Evolutionary conservation across 2,329 filamentous ascomycete species (phyloP).

Genomic region (Colletotrichum zoysiae): DNA sequence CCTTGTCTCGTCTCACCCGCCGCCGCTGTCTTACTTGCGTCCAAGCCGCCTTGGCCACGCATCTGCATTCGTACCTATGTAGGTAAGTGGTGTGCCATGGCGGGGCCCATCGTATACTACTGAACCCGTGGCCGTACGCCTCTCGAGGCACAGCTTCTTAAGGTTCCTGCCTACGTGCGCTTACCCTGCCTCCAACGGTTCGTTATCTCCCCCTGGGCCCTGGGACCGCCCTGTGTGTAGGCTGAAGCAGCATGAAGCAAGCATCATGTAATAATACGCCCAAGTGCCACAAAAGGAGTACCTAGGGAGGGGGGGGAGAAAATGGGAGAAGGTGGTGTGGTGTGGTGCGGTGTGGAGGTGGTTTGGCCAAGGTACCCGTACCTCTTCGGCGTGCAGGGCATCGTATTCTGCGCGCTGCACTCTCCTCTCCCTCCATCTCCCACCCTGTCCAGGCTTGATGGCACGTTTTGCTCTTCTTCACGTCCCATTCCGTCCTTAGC

Average conservation of each 20-base stretch:
- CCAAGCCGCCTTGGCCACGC: background rate
- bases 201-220: background rate
- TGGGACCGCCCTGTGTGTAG: conserved; percentile 5
- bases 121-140: too few species aligned
- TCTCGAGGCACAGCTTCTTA: conserved; percentile 1
- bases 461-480: background rate
- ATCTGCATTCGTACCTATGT: too few species aligned
- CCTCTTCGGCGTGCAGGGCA: conserved; percentile 23
- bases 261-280: background rate
- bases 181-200: conserved; percentile 18
- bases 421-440: background rate
- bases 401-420: conserved; percentile 19
- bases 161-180: conserved; percentile 6
- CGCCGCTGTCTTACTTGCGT: background rate
- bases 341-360: background rate
- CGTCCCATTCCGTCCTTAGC: conserved; percentile 6
- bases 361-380: conserved; percentile 30
- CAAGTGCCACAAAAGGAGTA: conserved; percentile 18
- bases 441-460: background rate
- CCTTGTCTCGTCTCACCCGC: conserved; percentile 1
- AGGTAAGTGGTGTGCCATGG: background rate
- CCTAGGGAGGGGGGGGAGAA: conserved; percentile 23
- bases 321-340: conserved; percentile 7
- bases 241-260: conserved; percentile 16
- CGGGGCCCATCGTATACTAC: too few species aligned